Base-by-base conservation (phyloP, 345 rosid genomes). In the Gossypium herbaceum region DNA sequence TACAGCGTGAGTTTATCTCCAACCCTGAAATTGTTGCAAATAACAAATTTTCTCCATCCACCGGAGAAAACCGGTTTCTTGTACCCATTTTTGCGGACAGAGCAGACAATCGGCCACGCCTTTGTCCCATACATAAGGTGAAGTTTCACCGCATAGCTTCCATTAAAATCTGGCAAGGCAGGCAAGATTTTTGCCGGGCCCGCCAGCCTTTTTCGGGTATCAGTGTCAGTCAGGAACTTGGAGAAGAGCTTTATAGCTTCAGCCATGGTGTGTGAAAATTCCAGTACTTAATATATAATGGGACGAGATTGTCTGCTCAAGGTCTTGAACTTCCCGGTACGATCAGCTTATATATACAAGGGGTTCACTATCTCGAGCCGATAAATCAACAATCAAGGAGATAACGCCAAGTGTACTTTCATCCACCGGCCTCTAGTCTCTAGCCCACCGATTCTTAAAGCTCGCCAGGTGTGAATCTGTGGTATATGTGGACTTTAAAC, bases 31-130 rank as follows among this genome's bases (percentile, higher is more conserved):
- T 47, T 13, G 41, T 68, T 68, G 72, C 19, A 13, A 15, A 50
- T 9, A 68, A 68, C 44, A 50, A 68, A 68, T 8, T 50, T 68
- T 51, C 72, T 68, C 72, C 72, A 50, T 16, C 72, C 45, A 25
- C 22, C 4, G 9, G 72, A 68, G 44, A 68, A 50, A 27, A 68
- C 72, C 5, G 72, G 72, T 68, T 68, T 68, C 44, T 50, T 68
- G 22, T 25, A 50, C 58, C 72, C 44, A 3, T 68, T 16, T 16
- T 68, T 68, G 43, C 72, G 72, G 44, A 68, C 19, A 27, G 44
- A 68, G 44, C 72, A 68, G 41, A 50, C 15, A 25, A 68, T 16
- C 29, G 44, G 72, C 72, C 72, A 68, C 43, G 3, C 7, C 15
- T 2, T 68, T 16, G 44, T 25, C 4, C 58, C 58, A 16, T 50